These are phyloP conservation scores for Pythium rishiriense DNA, from an alignment of 352 stramenopile genomes.

Conservation along the genomic window DNA sequence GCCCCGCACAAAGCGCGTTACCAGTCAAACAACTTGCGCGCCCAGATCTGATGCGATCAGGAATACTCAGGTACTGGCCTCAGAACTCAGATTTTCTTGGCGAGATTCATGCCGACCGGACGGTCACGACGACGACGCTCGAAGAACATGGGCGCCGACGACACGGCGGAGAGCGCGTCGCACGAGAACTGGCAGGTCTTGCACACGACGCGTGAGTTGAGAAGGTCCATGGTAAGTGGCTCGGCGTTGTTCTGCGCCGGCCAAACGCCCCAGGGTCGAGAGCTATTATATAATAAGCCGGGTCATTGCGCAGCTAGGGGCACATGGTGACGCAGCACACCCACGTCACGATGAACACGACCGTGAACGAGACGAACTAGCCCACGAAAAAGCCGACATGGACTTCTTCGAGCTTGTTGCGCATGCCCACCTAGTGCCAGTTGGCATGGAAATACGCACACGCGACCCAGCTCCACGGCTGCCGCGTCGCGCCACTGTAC, in stretches of 20 bases:
- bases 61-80: background rate
- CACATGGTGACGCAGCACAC: constrained; percentile 68
- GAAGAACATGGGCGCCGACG: constrained; percentile 71
- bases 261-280: constrained; percentile 52
- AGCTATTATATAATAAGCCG: constrained; percentile 51
- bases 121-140: constrained; percentile 53
- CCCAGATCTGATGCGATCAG: constrained; percentile 24
- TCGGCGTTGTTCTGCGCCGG: constrained; percentile 54
- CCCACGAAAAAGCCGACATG: constrained; percentile 61
- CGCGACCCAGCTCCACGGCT: constrained; percentile 82
- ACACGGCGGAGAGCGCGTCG: constrained; percentile 63
- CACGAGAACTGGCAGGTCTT: constrained; percentile 77
- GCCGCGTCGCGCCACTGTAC: constrained; percentile 72
- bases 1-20: constrained; percentile 4
- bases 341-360: constrained; percentile 69
- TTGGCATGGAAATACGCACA: constrained; percentile 85
- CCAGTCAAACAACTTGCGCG: constrained; percentile 33
- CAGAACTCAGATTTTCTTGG: constrained; percentile 13
- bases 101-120: background rate
- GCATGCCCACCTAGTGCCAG: constrained; percentile 77
- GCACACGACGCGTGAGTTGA: constrained; percentile 71
- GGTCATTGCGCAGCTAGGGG: constrained; percentile 65
- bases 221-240: constrained; percentile 63
- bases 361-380: constrained; percentile 53
- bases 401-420: constrained; percentile 58